Evolutionary conservation across 805 yeast species (phyloP), one percentile per base, ranked within the genome.

Genomic region (Nakazawaea laoshanensis): DNA sequence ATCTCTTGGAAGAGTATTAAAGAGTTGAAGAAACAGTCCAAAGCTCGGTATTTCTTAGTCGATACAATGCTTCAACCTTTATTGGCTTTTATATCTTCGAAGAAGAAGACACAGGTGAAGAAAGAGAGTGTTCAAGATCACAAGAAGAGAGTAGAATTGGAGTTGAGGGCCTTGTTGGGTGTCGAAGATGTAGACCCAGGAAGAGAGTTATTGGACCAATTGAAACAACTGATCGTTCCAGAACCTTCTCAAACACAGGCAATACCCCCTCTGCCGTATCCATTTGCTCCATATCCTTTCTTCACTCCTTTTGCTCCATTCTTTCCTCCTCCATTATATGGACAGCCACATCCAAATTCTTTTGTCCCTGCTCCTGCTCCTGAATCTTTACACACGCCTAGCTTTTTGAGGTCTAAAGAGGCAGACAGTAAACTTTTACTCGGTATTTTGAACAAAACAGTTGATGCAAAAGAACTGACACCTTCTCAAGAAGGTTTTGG

Each of bases 1-100:
- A 84, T 89, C 32, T 69, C 78, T 54, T 89, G 96, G 97, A 60
- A 63, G 42, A 79, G 75, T 44, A 59, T 81, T 41, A 76, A 61
- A 37, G 53, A 54, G 27, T 48, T 68, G 20, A 42, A 52, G 2
- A 61, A 60, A 24, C 14, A 22, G 4, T 48, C 54, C 12, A 52
- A 57, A 36, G 53, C 53, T 18, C 48, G 54, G 18, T 69, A 50
- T 39, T 73, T 65, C 45, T 53, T 74, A 22, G 66, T 74, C 9
- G 53, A 60, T 12, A 55, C 73, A 7, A 59, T 74, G 50, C 48
- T 68, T 14, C 65, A 73, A 40, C 77, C 77, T 8, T 53, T 74
- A 38, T 48, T 55, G 30, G 58, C 63, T 32, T 81, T 77, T 74
- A 63, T 77, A 12, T 68, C 65, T 41, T 70, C 65, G 44, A 63